Base-by-base conservation (phyloP, 306 rosid species). In the Sicyos edulis region DNA sequence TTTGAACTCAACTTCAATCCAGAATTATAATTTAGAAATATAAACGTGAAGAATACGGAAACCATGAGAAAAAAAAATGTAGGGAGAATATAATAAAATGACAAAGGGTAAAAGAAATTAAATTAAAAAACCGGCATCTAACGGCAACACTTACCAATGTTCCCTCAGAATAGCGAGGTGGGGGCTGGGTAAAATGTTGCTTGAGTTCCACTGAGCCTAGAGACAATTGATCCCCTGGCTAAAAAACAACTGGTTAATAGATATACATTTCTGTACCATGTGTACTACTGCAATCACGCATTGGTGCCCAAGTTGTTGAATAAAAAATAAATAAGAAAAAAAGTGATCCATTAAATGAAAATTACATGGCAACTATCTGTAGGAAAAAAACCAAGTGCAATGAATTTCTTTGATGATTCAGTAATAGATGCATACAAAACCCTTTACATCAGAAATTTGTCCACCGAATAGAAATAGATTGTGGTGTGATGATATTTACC, bases 141-240 rank as follows among this genome's bases (percentile, higher is more conserved):
- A 0, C 8, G 68, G 65, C 21, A 49, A 49, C 67, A 61, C 44
- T 34, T 83, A 93, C 99, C 91, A 93, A 76, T 7, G 96, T 81
- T 71, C 91, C 96, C 84, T 95, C 99, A 63, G 88, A 78, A 82
- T 86, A 91, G 79, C 92, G 92, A 12, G 97, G 79, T 73, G 92
- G 95, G 45, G 99, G 92, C 76, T 89, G 97, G 45, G 96, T 95
- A 78, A 82, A 78, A 76, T 95, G 97, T 76, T 87, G 88, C 78
- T 77, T 81, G 77, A 80, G 78, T 79, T 83, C 85, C 70, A 86
- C 81, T 74, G 82, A 79, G 76, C 72, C 78, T 70, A 89, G 78
- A 76, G 76, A 54, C 74, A 95, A 53, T 69, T 70, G 78, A 85
- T 85, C 92, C 65, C 88, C 95, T 62, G 58, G 40, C 99, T 93